Conservation (phyloP, 2,329 filamentous ascomycete species). For the Curvularia spicifera region DNA sequence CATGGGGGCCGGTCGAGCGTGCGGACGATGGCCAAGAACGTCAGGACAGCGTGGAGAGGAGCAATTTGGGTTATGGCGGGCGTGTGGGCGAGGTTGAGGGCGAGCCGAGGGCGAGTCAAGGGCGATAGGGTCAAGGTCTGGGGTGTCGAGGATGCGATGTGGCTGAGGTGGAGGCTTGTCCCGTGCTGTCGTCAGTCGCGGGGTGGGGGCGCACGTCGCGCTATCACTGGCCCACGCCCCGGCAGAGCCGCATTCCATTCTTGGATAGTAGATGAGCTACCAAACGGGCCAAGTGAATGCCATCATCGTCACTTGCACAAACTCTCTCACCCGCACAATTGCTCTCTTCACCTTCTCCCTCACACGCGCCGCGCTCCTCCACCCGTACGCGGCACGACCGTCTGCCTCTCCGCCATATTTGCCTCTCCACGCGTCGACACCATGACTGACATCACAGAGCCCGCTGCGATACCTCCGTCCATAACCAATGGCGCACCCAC, state of each 20-base stretch:
- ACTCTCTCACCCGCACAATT: slow-evolving; percentile 12
- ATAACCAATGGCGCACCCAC: slow-evolving; percentile 39
- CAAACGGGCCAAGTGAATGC: background rate
- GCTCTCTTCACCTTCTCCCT: slow-evolving; percentile 1
- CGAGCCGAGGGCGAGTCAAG: background rate
- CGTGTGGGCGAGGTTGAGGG: background rate
- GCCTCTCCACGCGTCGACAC: background rate
- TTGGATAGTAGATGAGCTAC: background rate
- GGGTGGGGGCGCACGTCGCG: background rate
- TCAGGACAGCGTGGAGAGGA: background rate
- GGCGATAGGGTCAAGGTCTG: background rate
- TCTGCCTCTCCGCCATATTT: background rate
- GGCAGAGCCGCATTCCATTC: slow-evolving; percentile 7
- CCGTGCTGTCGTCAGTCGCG: slow-evolving; percentile 5
- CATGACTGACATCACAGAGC: slow-evolving; percentile 31
- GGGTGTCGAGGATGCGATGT: background rate
- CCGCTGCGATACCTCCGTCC: slow-evolving; percentile 13
- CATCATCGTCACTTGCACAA: background rate
- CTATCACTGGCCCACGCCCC: background rate
- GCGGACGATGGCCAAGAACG: background rate
- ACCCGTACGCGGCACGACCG: background rate
- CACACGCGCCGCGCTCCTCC: background rate
- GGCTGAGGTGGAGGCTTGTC: slow-evolving; percentile 1
- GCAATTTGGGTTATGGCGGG: background rate
- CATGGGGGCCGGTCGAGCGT: background rate